Conservation (phyloP, 129 eudicot genomes). For the Artemisia annua region DNA sequence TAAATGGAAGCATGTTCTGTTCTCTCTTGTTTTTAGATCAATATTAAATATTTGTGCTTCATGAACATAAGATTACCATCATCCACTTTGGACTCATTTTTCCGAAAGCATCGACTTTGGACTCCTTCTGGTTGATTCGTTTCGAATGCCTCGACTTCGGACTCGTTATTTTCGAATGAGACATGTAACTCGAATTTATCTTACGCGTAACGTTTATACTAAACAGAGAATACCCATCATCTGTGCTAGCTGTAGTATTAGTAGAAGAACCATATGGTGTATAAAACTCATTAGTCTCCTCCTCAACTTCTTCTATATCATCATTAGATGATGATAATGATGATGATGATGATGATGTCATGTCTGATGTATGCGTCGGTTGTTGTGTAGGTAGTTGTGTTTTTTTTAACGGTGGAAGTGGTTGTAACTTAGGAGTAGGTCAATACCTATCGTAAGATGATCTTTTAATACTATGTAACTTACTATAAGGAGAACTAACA, state of each 20-base stretch:
- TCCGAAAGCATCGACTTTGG: no score
- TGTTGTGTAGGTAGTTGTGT: slow-evolving; percentile 47
- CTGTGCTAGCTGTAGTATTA: slow-evolving; percentile 66
- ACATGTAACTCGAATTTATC: slow-evolving; percentile 28
- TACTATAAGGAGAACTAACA: slow-evolving; percentile 65
- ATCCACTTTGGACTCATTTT: no score
- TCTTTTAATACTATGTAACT: slow-evolving; percentile 56
- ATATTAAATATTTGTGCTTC: no score
- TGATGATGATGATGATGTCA: slow-evolving; percentile 33
- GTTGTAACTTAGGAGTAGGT: slow-evolving; percentile 94
- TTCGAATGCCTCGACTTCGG: slow-evolving; percentile 68
- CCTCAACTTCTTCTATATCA: slow-evolving; percentile 43
- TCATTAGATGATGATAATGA: no score
- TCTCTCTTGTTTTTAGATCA: no score
- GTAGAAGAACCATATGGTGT: slow-evolving; percentile 83
- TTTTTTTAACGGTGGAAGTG: slow-evolving; percentile 75
- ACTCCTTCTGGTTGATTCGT: no score
- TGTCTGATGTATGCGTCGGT: slow-evolving; percentile 43
- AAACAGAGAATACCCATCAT: slow-evolving; percentile 58
- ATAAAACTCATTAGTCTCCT: slow-evolving; percentile 64
- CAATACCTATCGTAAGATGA: slow-evolving; percentile 57
- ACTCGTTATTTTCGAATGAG: slow-evolving; percentile 78
- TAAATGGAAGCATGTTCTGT: no score
- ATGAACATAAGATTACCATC: no score
- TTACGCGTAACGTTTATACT: slow-evolving; percentile 31